These are phyloP conservation scores for Iris pallida DNA, from an alignment of 116 monocot genomes.

Conservation along the genomic window DNA sequence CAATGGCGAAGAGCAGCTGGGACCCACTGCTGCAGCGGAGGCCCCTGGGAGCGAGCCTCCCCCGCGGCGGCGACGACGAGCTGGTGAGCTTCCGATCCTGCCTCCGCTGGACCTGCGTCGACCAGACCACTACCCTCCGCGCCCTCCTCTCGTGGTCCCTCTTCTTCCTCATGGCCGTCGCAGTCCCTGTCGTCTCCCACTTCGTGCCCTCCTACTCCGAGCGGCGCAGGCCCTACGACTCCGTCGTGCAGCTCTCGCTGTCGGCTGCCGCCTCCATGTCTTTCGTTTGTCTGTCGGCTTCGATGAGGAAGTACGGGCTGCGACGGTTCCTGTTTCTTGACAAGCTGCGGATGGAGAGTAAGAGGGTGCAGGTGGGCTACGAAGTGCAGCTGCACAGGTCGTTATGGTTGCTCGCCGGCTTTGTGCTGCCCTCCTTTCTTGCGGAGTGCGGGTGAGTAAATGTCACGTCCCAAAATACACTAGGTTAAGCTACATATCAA, in stretches of 20 bases:
- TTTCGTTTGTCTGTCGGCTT: conserved; percentile 44
- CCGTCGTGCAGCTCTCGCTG: conserved; percentile 49
- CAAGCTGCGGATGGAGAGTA: conserved; percentile 33
- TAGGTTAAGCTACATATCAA: too few relatives aligned
- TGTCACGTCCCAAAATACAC: too few relatives aligned
- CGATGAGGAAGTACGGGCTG: conserved; percentile 38
- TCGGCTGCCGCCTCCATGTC: conserved; percentile 35
- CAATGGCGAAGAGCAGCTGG: too few relatives aligned
- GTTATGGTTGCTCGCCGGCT: conserved; percentile 46
- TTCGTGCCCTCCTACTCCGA: conserved; percentile 31
- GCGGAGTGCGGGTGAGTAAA: conserved; percentile 34
- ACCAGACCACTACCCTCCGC: conserved; percentile 15
- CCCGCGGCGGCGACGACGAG: conserved; percentile 21
- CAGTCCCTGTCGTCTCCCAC: conserved; percentile 29
- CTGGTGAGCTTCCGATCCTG: too few relatives aligned
- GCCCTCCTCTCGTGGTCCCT: conserved; percentile 33
- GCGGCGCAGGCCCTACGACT: conserved; percentile 15
- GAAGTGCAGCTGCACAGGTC: conserved; percentile 33
- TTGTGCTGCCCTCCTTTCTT: conserved; percentile 49
- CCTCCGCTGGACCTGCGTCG: conserved; percentile 34
- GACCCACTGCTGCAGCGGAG: too few relatives aligned
- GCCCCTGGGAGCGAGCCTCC: too few relatives aligned
- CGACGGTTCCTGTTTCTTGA: conserved; percentile 59
- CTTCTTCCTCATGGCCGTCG: conserved; percentile 29
- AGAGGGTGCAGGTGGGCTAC: conserved; percentile 48